Evolutionary conservation across 306 rosid genomes (phyloP), one percentile per base, ranked within the genome.

Genomic region (Cucurbita pepo): DNA sequence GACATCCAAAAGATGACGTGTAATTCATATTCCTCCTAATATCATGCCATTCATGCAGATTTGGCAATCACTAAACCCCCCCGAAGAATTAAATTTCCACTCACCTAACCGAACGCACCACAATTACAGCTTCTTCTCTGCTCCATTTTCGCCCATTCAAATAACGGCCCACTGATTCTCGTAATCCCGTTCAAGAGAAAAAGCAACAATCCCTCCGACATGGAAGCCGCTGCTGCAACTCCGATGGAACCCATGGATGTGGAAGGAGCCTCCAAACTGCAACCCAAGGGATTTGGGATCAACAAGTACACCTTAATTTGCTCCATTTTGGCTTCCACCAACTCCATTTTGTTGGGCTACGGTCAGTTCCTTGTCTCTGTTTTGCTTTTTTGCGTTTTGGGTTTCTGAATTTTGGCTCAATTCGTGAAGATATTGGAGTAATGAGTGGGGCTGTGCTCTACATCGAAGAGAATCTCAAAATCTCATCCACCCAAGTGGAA

Each of bases 401-500:
- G 38, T 67, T 41, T 13, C 6, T 10, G 70, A 36, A 9, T 1
- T 2, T 13, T 19, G 18, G 38, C 2, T 77, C 77, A 78, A 80
- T 82, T 19, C 50, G 1, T 25, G 74, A 79, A 80, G 86, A 92
- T 71, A 88, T 86, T 75, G 96, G 96, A 77, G 97, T 88, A 16
- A 92, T 92, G 96, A 92, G 97, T 85, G 97, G 97, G 38, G 97
- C 96, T 25, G 87, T 75, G 57, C 72, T 92, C 5, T 82, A 43
- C 55, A 88, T 92, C 78, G 82, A 58, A 47, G 79, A 92, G 55
- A 81, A 86, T 67, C 77, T 92, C 11, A 83, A 85, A 4, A 86
- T 92, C 58, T 71, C 88, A 47, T 75, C 90, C 19, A 71, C 86
- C 3, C 88, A 92, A 78, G 86, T 82, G 44, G 97, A 92, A 77